Percentiles rank a stretch among this genome's conserved stretches.
phyloP scores from a whole-genome alignment of 352 stramenopile species.

The Pythium monospermum region DNA sequence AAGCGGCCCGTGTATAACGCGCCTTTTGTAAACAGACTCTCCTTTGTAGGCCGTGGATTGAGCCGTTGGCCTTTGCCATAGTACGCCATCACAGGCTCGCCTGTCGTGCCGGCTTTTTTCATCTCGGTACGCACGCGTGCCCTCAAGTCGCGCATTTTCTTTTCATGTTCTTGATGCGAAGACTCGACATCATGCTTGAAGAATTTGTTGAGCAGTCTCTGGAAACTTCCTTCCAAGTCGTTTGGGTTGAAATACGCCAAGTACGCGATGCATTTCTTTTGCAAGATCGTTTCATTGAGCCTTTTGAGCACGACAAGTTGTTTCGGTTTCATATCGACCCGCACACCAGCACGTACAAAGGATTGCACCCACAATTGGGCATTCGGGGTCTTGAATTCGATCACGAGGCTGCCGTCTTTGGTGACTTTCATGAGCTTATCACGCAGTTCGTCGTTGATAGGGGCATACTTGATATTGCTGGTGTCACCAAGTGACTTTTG shows the following conservation, averaged over 20 bases:
- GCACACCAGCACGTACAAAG: constrained; percentile 38
- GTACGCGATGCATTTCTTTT: constrained; percentile 58
- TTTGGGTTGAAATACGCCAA: constrained; percentile 49
- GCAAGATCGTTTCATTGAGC: constrained; percentile 45
- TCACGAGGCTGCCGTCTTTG: constrained; percentile 26
- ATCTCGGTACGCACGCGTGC: constrained; percentile 44
- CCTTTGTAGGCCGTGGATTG: constrained; percentile 41
- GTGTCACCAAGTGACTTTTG: constrained; percentile 4
- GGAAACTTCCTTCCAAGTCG: constrained; percentile 69
- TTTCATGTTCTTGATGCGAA: constrained; percentile 37
- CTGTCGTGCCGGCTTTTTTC: constrained; percentile 42
- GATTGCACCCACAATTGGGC: constrained; percentile 55
- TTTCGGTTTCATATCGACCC: constrained; percentile 40
- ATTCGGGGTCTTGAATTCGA: constrained; percentile 53
- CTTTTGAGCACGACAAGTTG: constrained; percentile 55
- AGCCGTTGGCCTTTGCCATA: constrained; percentile 42
- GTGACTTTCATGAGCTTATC: constrained; percentile 35
- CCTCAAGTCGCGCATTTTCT: constrained; percentile 33
- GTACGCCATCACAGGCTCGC: constrained; percentile 56
- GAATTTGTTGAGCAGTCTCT: constrained; percentile 57
- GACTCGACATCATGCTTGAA: constrained; percentile 40
- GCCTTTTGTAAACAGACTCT: constrained; percentile 35
- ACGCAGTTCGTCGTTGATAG: constrained; percentile 25
- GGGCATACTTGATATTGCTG: constrained; percentile 23
- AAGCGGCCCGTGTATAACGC: constrained; percentile 50